Evolutionary conservation across 371 early-diverging fungal species (phyloP).

Genomic region (Mortierella sp.): DNA sequence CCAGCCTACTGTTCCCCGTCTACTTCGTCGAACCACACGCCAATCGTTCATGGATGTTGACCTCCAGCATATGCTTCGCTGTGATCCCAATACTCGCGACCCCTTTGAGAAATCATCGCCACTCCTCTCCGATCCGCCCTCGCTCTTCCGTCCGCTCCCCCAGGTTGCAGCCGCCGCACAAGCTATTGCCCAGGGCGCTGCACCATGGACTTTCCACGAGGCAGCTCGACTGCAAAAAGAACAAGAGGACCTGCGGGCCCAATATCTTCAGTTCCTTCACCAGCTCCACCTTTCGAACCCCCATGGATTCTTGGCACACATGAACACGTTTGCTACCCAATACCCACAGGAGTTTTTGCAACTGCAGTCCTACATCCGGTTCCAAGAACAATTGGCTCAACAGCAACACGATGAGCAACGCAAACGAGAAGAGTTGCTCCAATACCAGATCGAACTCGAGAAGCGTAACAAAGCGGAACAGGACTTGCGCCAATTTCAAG

Average conservation of each 20-base stretch:
- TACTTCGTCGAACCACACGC: constrained; percentile 46
- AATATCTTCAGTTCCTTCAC: constrained; percentile 50
- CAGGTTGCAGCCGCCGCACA: constrained; percentile 45
- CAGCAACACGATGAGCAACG: constrained; percentile 32
- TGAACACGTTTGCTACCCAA: constrained; percentile 51
- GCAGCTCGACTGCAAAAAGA: constrained; percentile 50
- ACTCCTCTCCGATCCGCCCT: constrained; percentile 51
- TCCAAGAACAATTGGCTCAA: constrained; percentile 28
- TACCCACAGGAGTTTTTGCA: constrained; percentile 49
- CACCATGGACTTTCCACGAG: constrained; percentile 46
- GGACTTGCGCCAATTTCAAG: constrained; percentile 41
- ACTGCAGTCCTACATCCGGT: constrained; percentile 46
- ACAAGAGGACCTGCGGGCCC: constrained; percentile 50
- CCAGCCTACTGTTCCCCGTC: constrained; percentile 30
- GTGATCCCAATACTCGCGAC: constrained; percentile 37
- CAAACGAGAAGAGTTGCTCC: constrained; percentile 35
- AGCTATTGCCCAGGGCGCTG: constrained; percentile 47
- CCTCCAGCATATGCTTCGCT: constrained; percentile 42
- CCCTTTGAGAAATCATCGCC: constrained; percentile 49
- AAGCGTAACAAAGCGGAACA: constrained; percentile 45
- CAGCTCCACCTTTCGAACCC: constrained; percentile 43
- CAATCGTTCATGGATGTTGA: constrained; percentile 55
- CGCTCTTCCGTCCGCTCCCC: constrained; percentile 47
- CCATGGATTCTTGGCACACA: constrained; percentile 44
- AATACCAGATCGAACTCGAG: constrained; percentile 48